Base-by-base conservation (phyloP, 108 stramenopile genomes). In the Fistulifera solaris region DNA sequence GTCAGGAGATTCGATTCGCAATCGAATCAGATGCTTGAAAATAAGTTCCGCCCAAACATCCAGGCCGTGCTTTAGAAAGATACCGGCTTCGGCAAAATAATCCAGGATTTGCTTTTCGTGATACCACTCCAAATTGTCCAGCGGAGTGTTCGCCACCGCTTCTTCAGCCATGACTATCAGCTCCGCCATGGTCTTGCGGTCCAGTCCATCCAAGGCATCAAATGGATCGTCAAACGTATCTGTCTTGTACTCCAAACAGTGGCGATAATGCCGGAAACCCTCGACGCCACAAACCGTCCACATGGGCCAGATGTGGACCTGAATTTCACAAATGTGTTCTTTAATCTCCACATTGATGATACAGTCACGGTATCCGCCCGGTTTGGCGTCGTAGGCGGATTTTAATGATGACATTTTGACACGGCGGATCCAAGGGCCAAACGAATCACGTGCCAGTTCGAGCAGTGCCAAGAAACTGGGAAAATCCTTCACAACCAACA, bases 131-230 rank as follows among this genome's bases (percentile, higher is more conserved):
- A 91, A 65, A n/a, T 68, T 79, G 11, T 85, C 85, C 58, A 91
- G 57, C 0, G 89, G 89, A 52, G 81, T 91, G 16, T 75, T 85
- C 0, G 85, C 85, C 1, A 91, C 89, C 0, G 89, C 89, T 54
- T 91, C 89, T 69, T 91, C 89, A 1, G 89, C 77, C 89, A 91
- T 91, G 54, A 87, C 83, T 65, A 91, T 85, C 23, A 91, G 58
- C 67, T 91, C 89, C 1, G 89, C 89, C 79, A 83, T 71, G 14
- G 84, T 86, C 76, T 91, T 91, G 56, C 89, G 76, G 58, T 91
- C 89, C 44, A 91, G 59, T 11, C 85, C 85, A 10, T 79, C 89
- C 48, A 91, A 48, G 14, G 83, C 81, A 52, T 91, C 85, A 51
- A 73, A 87, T 14, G 85, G 80, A 61, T 91, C 77, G 18, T 72